Conservation (phyloP, 257 asterid genomes). For the Ophiorrhiza pumila region DNA sequence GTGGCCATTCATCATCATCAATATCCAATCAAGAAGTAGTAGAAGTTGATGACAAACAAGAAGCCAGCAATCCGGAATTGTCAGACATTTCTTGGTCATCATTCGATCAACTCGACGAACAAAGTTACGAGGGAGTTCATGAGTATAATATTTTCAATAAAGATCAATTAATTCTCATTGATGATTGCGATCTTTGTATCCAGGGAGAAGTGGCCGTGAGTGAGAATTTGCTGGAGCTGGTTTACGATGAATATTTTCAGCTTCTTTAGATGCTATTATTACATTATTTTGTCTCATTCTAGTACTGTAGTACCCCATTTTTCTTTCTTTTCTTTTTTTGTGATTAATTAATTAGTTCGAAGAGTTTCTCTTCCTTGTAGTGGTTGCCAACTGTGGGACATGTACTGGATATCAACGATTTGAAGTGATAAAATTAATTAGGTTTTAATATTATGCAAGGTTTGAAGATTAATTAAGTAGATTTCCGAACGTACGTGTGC, state of each 20-base stretch:
- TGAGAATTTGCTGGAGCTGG: conserved; percentile 37
- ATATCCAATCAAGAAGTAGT: not conserved
- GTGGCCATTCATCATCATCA: conserved; percentile 27
- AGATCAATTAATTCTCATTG: conserved; percentile 21
- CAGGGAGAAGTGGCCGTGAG: conserved; percentile 12
- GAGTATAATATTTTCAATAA: conserved; percentile 1
- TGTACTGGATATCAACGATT: too few relatives aligned
- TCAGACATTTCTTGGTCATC: conserved; percentile 31
- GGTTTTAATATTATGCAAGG: too few relatives aligned
- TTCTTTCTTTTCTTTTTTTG: too few relatives aligned
- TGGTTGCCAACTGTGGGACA: too few relatives aligned
- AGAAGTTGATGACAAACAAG: not conserved
- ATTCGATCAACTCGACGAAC: conserved; percentile 26
- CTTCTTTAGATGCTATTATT: conserved; percentile 32
- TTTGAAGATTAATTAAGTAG: too few relatives aligned
- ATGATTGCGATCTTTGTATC: conserved; percentile 2
- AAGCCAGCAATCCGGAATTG: not conserved
- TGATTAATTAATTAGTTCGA: too few relatives aligned
- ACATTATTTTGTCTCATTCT: too few relatives aligned
- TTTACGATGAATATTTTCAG: conserved; percentile 60
- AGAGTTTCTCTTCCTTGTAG: too few relatives aligned
- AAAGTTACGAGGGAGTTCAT: not conserved
- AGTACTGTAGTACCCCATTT: too few relatives aligned
- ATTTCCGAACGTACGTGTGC: too few relatives aligned
- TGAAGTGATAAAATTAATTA: too few relatives aligned